Percentiles rank a stretch among this genome's conserved stretches.
phyloP scores from a whole-genome alignment of 345 rosid species.

The Brassica rapa region DNA sequence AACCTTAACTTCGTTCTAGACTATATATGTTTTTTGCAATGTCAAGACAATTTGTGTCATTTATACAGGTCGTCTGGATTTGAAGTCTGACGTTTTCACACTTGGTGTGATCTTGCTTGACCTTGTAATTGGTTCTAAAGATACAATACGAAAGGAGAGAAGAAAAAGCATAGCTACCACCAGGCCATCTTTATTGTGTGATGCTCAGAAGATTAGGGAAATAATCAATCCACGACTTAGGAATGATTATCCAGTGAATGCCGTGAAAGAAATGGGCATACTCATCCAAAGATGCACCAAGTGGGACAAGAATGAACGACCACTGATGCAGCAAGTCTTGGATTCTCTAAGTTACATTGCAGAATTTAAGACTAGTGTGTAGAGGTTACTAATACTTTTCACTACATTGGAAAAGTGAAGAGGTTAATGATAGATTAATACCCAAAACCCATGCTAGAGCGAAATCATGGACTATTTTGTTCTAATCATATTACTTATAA shows the following conservation, averaged over 20 bases:
- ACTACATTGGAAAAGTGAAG: too few relatives aligned
- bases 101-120: neutral
- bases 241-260: neutral
- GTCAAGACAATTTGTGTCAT: neutral
- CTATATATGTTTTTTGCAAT: neutral
- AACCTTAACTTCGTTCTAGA: neutral
- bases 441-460: conserved; percentile 1
- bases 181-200: neutral
- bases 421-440: too few relatives aligned
- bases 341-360: conserved; percentile 1
- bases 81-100: conserved; percentile 5
- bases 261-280: neutral
- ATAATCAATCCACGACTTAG: neutral
- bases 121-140: neutral
- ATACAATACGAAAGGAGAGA: neutral
- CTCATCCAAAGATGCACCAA: conserved; percentile 15
- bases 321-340: conserved; percentile 18
- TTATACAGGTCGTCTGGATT: neutral
- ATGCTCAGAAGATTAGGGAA: neutral
- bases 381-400: too few relatives aligned
- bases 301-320: neutral
- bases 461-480: conserved; percentile 27
- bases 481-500: too few relatives aligned
- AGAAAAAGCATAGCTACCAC: neutral
- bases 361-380: conserved; percentile 3